A percentile compares a stretch with the other conserved stretches of the same genome.
These are phyloP conservation scores for Claviceps paspali DNA, from an alignment of 2,329 filamentous ascomycete genomes.

Conservation along the genomic window DNA sequence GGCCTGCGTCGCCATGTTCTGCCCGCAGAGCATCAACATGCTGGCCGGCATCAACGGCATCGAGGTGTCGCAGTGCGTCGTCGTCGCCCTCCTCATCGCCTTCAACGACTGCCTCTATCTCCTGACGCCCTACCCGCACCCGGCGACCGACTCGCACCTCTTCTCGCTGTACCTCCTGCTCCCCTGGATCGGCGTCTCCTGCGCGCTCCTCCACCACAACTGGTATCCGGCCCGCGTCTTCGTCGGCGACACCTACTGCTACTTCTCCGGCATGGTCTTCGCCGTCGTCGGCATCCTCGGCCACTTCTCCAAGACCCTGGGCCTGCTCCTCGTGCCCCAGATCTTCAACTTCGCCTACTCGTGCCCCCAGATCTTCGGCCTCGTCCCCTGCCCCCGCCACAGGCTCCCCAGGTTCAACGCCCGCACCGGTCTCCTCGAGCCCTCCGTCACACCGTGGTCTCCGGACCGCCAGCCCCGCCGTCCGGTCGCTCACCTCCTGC, in stretches of 20 bases:
- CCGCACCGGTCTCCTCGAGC: slow-evolving; percentile 70
- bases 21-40: slow-evolving; percentile 98
- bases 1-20: slow-evolving; percentile 92
- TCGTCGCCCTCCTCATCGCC: slow-evolving; percentile 70
- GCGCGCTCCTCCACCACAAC: slow-evolving; percentile 78
- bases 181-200: slow-evolving; percentile 83
- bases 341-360: slow-evolving; percentile 96
- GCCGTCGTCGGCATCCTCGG: slow-evolving; percentile 92
- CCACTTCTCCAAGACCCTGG: slow-evolving; percentile 93
- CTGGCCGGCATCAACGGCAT: slow-evolving; percentile 98
- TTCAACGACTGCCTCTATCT: slow-evolving; percentile 85
- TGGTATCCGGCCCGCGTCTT: slow-evolving; percentile 94
- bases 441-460: slow-evolving; percentile 65
- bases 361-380: slow-evolving; percentile 72
- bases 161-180: slow-evolving; percentile 92
- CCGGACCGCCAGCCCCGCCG: slow-evolving; percentile 55
- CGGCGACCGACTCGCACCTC: slow-evolving; percentile 86
- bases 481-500: slow-evolving; percentile 48
- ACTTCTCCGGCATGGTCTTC: slow-evolving; percentile 98
- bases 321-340: slow-evolving; percentile 82
- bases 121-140: slow-evolving; percentile 69
- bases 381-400: slow-evolving; percentile 87
- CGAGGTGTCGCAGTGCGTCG: slow-evolving; percentile 85
- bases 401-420: slow-evolving; percentile 80
- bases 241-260: slow-evolving; percentile 97